Conservation (phyloP, 2,329 filamentous ascomycete species). For the Clonostachys rosea region DNA sequence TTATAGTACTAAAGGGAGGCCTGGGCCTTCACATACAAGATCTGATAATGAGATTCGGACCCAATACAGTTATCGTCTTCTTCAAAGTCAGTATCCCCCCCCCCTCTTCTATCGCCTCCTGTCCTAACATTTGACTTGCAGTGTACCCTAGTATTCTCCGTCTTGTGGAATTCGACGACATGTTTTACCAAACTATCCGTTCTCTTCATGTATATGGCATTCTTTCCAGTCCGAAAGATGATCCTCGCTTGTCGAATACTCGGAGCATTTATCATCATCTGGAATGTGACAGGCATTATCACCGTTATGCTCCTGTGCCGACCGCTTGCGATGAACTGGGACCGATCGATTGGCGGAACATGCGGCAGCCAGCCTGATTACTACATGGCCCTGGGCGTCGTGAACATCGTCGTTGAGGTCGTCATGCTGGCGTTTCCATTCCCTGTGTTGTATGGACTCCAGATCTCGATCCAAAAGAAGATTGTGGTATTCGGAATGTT, state of each 20-base stretch:
- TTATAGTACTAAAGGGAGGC: too few relatives aligned
- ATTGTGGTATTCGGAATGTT: slow-evolving; percentile 17
- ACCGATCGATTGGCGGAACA: not conserved
- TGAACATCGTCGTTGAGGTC: not conserved
- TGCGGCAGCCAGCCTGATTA: not conserved
- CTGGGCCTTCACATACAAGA: too few relatives aligned
- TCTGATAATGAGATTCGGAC: too few relatives aligned
- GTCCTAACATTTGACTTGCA: too few relatives aligned
- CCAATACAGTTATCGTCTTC: too few relatives aligned
- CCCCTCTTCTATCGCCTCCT: too few relatives aligned
- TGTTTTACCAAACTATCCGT: not conserved
- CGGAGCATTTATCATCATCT: not conserved
- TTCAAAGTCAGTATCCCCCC: too few relatives aligned
- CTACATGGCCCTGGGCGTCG: not conserved
- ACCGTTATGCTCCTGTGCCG: not conserved
- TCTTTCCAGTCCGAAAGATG: not conserved
- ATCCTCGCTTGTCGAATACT: not conserved
- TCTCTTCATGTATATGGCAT: not conserved
- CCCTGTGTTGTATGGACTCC: slow-evolving; percentile 24
- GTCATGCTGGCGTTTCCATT: slow-evolving; percentile 13
- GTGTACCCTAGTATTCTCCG: too few relatives aligned
- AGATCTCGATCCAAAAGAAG: slow-evolving; percentile 18
- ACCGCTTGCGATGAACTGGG: not conserved
- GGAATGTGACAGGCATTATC: not conserved
- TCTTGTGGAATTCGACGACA: too few relatives aligned